Evolutionary conservation across 2,329 filamentous ascomycete genomes (phyloP).

Genomic region (Ophiostoma sp.): DNA sequence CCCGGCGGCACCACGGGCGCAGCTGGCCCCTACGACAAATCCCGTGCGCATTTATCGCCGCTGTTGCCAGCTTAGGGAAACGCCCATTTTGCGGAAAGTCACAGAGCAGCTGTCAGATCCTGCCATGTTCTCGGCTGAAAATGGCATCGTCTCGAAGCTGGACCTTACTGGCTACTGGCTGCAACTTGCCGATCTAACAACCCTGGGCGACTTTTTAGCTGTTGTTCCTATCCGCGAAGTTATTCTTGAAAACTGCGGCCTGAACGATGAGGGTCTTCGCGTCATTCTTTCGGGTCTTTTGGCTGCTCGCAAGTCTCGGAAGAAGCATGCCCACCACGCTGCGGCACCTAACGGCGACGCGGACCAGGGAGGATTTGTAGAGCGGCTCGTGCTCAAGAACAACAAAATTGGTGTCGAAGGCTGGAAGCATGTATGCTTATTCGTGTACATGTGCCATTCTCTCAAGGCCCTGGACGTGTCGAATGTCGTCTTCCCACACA

Average conservation of each 20-base stretch:
- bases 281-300: conserved; percentile 82
- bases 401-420: conserved; percentile 84
- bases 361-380: conserved; percentile 66
- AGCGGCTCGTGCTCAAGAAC: conserved; percentile 82
- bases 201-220: conserved; percentile 87
- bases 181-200: conserved; percentile 75
- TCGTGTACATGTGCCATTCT: conserved; percentile 83
- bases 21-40: conserved; percentile 76
- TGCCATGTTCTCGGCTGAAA: conserved; percentile 58
- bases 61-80: conserved; percentile 91
- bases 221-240: conserved; percentile 87
- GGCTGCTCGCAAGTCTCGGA: conserved; percentile 65
- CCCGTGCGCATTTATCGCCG: conserved; percentile 87
- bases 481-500: conserved; percentile 67
- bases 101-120: conserved; percentile 77
- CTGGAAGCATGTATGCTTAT: conserved; percentile 86
- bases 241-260: conserved; percentile 76
- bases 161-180: conserved; percentile 82
- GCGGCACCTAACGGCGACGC: conserved; percentile 37
- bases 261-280: conserved; percentile 80
- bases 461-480: conserved; percentile 83
- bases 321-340: conserved; percentile 44
- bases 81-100: conserved; percentile 84
- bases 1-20: conserved; percentile 43
- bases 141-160: conserved; percentile 74